Evolutionary conservation across 306 rosid genomes (phyloP).

Genomic region (Erythrophleum fordii): DNA sequence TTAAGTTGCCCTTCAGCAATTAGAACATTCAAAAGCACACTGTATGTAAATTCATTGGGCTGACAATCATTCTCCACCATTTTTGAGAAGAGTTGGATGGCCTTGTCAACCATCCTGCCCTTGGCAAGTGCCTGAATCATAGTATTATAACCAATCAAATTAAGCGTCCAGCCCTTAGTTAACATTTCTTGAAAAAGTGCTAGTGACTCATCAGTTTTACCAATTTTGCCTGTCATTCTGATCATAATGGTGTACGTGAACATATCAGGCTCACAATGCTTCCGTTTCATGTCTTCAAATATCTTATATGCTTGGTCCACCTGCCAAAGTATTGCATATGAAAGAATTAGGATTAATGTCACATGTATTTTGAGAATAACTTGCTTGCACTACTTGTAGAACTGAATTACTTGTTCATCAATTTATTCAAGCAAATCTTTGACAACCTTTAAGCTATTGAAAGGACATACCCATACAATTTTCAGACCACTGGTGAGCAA

Average conservation of each 20-base stretch:
- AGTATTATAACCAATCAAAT: slow-evolving; percentile 78
- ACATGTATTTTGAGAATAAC: slow-evolving; percentile 19
- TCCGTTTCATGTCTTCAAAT: slow-evolving; percentile 85
- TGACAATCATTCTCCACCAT: slow-evolving; percentile 78
- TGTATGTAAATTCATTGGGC: slow-evolving; percentile 86
- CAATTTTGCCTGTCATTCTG: slow-evolving; percentile 78
- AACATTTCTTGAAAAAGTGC: slow-evolving; percentile 71
- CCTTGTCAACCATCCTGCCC: slow-evolving; percentile 78
- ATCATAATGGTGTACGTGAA: slow-evolving; percentile 90
- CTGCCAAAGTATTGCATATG: slow-evolving; percentile 60
- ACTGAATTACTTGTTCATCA: slow-evolving; percentile 24
- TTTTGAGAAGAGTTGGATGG: slow-evolving; percentile 65
- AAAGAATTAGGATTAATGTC: slow-evolving; percentile 41
- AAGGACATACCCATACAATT: neutral
- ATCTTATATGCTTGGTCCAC: slow-evolving; percentile 72
- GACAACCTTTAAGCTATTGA: neutral
- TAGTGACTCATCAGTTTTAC: slow-evolving; percentile 62
- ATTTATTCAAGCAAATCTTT: slow-evolving; percentile 17
- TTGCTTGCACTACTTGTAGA: slow-evolving; percentile 1
- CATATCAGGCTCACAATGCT: slow-evolving; percentile 83
- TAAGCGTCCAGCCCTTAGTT: slow-evolving; percentile 63
- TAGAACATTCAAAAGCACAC: slow-evolving; percentile 72
- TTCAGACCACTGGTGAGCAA: neutral
- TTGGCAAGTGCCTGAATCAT: slow-evolving; percentile 82
- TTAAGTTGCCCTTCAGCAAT: slow-evolving; percentile 77